Conservation (phyloP, 1,139 yeast genomes). For the Suhomyces guaymorum region DNA sequence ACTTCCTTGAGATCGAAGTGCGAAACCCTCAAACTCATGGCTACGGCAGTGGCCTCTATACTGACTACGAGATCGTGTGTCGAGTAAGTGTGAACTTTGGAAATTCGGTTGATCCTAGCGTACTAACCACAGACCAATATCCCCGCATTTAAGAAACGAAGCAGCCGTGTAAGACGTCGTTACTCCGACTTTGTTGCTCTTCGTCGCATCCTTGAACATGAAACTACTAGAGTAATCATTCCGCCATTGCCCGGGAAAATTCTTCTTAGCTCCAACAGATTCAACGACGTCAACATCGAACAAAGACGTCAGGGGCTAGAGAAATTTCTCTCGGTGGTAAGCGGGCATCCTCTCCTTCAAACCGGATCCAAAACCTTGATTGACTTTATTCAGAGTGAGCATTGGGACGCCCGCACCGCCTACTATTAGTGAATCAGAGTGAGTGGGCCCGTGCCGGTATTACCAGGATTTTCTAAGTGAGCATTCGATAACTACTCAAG, state of each 20-base stretch:
- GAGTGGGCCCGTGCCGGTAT: no score
- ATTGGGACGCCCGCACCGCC: slow-evolving; percentile 58
- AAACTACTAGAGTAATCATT: slow-evolving; percentile 73
- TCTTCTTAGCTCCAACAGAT: slow-evolving; percentile 65
- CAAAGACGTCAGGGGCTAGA: slow-evolving; percentile 83
- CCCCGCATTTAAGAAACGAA: slow-evolving; percentile 75
- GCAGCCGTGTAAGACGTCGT: slow-evolving; percentile 75
- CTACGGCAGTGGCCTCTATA: slow-evolving; percentile 64
- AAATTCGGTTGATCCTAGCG: not conserved
- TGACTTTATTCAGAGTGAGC: slow-evolving; percentile 85
- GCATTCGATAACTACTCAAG: no score
- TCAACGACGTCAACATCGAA: slow-evolving; percentile 82
- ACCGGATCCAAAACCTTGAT: slow-evolving; percentile 83
- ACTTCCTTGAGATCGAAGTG: slow-evolving; percentile 86
- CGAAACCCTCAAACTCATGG: slow-evolving; percentile 81
- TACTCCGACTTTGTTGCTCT: slow-evolving; percentile 89
- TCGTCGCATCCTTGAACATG: slow-evolving; percentile 71
- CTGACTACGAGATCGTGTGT: slow-evolving; percentile 90
- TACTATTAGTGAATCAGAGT: no score
- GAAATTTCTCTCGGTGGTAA: slow-evolving; percentile 73
- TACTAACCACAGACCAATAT: slow-evolving; percentile 56
- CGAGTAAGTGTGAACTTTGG: slow-evolving; percentile 41
- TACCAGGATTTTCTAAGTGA: no score
- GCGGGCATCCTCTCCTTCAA: slow-evolving; percentile 92
- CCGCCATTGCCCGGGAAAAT: slow-evolving; percentile 89